Percentiles rank a stretch among this genome's conserved stretches.
Conservation (phyloP, 257 asterid species). For the Datura wrightii region DNA sequence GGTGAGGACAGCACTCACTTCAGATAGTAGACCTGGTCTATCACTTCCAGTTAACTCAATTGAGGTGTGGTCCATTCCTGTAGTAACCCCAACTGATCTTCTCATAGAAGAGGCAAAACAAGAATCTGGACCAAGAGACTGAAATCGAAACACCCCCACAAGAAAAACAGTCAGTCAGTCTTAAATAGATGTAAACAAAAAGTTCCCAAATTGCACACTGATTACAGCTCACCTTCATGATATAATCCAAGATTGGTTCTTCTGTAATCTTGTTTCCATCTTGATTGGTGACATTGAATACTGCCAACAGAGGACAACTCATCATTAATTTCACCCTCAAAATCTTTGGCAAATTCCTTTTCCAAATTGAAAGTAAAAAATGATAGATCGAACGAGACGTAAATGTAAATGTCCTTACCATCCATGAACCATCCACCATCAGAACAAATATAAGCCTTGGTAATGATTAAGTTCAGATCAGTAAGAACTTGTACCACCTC, state of each 20-base stretch:
- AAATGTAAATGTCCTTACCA: conserved; percentile 54
- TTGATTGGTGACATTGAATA: conserved; percentile 90
- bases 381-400: not conserved
- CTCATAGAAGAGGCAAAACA: conserved; percentile 94
- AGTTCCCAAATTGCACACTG: conserved; percentile 29
- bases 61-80: conserved; percentile 74
- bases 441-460: conserved; percentile 88
- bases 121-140: conserved; percentile 98
- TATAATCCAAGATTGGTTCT: conserved; percentile 75
- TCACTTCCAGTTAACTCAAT: conserved; percentile 92
- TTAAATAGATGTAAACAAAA: not conserved
- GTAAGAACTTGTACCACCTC: conserved; percentile 94
- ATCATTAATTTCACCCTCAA: conserved; percentile 30
- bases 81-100: conserved; percentile 81
- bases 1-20: conserved; percentile 94
- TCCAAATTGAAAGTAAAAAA: not conserved
- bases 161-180: not conserved
- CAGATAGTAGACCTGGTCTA: conserved; percentile 96
- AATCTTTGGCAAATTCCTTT: conserved; percentile 10
- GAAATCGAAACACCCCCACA: conserved; percentile 30
- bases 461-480: conserved; percentile 83
- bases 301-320: conserved; percentile 42
- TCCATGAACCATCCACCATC: conserved; percentile 99
- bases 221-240: conserved; percentile 67
- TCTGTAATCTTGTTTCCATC: conserved; percentile 86